A percentile compares a stretch with the other conserved stretches of the same genome.
phyloP scores from a whole-genome alignment of 2,329 filamentous ascomycete genomes.

The Teratosphaeria nubilosa region DNA sequence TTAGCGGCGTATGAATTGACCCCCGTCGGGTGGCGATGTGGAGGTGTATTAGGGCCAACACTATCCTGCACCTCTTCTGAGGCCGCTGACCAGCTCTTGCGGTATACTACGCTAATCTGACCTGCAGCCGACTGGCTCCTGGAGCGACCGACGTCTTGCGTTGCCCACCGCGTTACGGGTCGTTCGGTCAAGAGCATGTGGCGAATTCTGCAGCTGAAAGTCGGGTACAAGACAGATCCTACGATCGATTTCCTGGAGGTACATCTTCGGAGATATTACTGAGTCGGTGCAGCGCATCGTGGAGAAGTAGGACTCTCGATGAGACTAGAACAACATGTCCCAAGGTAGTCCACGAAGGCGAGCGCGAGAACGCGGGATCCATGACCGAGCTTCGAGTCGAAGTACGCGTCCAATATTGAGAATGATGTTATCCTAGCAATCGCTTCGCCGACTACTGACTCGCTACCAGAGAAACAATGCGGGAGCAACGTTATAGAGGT shows the following conservation, averaged over 20 bases:
- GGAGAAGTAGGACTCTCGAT: not conserved
- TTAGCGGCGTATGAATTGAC: not conserved
- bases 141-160: not conserved
- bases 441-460: not conserved
- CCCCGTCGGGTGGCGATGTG: not conserved
- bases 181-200: not conserved
- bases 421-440: not conserved
- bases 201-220: not conserved
- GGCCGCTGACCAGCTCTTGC: not conserved
- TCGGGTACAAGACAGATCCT: not conserved
- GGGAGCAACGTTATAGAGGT: not conserved
- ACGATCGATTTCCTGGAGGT: not conserved
- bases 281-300: not conserved
- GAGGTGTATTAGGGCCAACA: not conserved
- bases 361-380: not conserved
- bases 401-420: not conserved
- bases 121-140: not conserved
- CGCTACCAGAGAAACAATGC: not conserved
- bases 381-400: not conserved
- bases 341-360: not conserved
- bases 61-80: not conserved
- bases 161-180: not conserved
- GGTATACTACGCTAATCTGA: not conserved
- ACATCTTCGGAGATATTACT: not conserved
- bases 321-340: not conserved